These are phyloP conservation scores for Colletotrichum sp. DNA, from an alignment of 2,329 filamentous ascomycete species.

Conservation along the genomic window DNA sequence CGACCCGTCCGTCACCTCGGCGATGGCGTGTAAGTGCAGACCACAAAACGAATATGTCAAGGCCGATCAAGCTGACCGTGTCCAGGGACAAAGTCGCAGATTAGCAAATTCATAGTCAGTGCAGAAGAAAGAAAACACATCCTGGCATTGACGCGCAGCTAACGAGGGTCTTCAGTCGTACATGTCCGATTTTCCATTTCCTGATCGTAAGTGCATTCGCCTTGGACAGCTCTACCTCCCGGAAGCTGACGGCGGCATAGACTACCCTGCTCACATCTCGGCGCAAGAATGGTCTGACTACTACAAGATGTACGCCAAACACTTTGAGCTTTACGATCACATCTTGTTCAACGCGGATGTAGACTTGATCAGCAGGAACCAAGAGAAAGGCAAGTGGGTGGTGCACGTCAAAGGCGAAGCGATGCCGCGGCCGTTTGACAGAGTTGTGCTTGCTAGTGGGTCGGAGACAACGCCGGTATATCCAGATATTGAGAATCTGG, in stretches of 20 bases:
- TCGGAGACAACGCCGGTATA: slow-evolving; percentile 21
- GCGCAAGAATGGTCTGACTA: slow-evolving; percentile 17
- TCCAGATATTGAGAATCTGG: slow-evolving; percentile 24
- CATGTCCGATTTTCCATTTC: slow-evolving; percentile 28
- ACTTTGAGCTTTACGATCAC: slow-evolving; percentile 22
- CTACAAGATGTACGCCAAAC: slow-evolving; percentile 26
- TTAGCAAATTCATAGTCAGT: slow-evolving; percentile 30
- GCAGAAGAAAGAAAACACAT: neutral
- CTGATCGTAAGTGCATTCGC: slow-evolving; percentile 17
- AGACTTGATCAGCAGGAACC: slow-evolving; percentile 16
- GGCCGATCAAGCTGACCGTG: neutral
- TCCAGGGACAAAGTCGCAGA: slow-evolving; percentile 8
- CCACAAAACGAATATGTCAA: neutral
- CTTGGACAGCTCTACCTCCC: neutral
- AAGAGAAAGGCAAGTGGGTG: slow-evolving; percentile 21
- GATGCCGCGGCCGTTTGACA: slow-evolving; percentile 25
- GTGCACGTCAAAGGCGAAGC: slow-evolving; percentile 18
- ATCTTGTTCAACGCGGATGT: slow-evolving; percentile 23
- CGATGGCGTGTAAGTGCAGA: slow-evolving; percentile 8
- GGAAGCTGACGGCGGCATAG: neutral
- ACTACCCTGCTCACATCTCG: neutral
- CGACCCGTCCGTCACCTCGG: slow-evolving; percentile 25
- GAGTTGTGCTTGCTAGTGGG: slow-evolving; percentile 27
- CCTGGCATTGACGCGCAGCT: neutral
- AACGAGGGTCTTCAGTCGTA: neutral